Evolutionary conservation across 805 yeast genomes (phyloP), one percentile per base, ranked within the genome.

Genomic region (Zygotorulaspora danielsina): DNA sequence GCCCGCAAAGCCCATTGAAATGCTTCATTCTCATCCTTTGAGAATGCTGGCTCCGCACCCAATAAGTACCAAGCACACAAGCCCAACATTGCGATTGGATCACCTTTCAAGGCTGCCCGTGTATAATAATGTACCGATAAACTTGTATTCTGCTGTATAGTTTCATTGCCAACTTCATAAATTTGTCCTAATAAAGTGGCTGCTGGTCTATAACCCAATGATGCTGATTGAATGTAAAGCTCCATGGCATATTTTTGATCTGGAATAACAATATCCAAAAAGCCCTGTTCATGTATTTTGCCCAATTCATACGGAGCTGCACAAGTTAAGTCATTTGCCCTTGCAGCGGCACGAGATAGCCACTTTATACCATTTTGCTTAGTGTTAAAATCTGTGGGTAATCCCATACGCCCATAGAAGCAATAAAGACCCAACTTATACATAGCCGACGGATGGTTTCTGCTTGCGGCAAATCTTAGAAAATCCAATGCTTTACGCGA

Each of bases 401-500:
- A 59, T 1, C 97, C 97, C 90, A 90, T 81, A 44, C 82, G 72
- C 4, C 85, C 79, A 55, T 87, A 77, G 63, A 83, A 93, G 26
- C 87, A 82, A 51, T 89, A 87, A 30, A 86, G 71, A 3, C 97
- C 98, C 48, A 88, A 69, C 59, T 89, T 85, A 67, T 81, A 84
- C 95, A 90, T 87, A 4, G 97, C 96, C n/a, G 95, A 89, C 0
- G 97, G 88, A 61, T 90, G 98, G 55, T 85, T 87, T 58, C 84
- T 82, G 21, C 88, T 74, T 0, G 97, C 95, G 0, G 97, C 96
- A 55, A 79, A 79, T 57, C 83, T 82, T 42, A 87, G 66, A 58
- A 81, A 87, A 50, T 86, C 94, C 6, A 87, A 67, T 1, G 94
- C 88, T 53, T 86, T 82, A 41, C 94, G 74, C 0, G 95, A 81